Evolutionary conservation across 2,329 filamentous ascomycete species (phyloP).

Genomic region (Bipolaris victoriae): DNA sequence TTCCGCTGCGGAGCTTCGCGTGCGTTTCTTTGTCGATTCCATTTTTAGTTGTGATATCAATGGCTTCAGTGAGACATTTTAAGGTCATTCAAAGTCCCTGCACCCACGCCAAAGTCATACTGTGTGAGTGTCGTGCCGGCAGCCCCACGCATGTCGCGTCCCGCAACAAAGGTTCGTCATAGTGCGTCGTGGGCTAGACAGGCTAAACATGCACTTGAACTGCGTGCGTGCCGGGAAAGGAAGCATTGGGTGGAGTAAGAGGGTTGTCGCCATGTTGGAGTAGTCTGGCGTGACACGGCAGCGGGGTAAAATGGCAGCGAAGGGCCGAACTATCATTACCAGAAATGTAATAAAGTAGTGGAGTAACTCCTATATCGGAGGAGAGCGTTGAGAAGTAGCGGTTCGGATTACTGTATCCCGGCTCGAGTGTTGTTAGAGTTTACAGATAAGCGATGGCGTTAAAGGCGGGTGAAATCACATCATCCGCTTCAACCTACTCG

Average conservation of each 20-base stretch:
- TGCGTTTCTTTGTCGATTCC: constrained; percentile 24
- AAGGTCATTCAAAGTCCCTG: not conserved
- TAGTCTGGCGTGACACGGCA: constrained; percentile 27
- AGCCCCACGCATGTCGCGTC: not conserved
- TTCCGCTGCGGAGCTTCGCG: constrained; percentile 17
- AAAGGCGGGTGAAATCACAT: constrained; percentile 34
- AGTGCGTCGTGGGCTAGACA: not conserved
- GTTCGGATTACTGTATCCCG: not conserved
- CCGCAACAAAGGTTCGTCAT: not conserved
- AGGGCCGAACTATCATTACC: not conserved
- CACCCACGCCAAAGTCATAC: not conserved
- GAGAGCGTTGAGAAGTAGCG: not conserved
- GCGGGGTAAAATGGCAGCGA: constrained; percentile 10
- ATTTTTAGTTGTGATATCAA: constrained; percentile 2
- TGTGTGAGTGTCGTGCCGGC: not conserved
- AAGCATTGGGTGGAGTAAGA: constrained; percentile 14
- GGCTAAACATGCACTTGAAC: not conserved
- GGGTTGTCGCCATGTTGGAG: constrained; percentile 31
- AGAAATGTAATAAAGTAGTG: not conserved
- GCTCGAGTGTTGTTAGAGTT: constrained; percentile 13
- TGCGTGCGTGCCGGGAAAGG: not conserved
- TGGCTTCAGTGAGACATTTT: not conserved
- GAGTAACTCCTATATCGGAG: constrained; percentile 20
- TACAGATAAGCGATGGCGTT: constrained; percentile 38
- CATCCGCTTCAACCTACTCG: constrained; percentile 27